Percentiles rank a stretch among this genome's conserved stretches.
Conservation (phyloP, 202 grass and related monocot genomes). For the Panicum virgatum region DNA sequence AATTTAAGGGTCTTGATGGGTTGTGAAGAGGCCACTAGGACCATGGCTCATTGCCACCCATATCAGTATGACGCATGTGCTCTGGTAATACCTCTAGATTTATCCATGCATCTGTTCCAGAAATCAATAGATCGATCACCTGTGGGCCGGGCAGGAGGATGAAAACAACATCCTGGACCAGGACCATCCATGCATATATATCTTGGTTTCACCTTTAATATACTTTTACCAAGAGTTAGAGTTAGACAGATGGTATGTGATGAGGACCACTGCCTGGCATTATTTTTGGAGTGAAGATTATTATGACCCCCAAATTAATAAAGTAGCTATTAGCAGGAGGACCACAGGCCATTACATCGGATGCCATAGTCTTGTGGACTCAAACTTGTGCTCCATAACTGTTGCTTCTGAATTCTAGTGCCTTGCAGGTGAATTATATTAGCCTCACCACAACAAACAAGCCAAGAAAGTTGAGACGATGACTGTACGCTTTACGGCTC, state of each 20-base stretch:
- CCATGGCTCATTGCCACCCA: too few species aligned
- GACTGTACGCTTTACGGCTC: slow-evolving; percentile 28
- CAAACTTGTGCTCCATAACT: too few species aligned
- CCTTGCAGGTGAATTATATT: slow-evolving; percentile 31
- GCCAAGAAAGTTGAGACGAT: neutral
- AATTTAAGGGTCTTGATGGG: too few species aligned
- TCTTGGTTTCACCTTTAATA: slow-evolving; percentile 31
- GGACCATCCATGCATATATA: neutral
- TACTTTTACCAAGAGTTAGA: slow-evolving; percentile 11
- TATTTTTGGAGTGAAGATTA: slow-evolving; percentile 13
- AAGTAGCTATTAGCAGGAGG: slow-evolving; percentile 40
- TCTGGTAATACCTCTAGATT: neutral
- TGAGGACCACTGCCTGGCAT: slow-evolving; percentile 18
- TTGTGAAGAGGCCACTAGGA: too few species aligned
- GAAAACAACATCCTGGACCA: slow-evolving; percentile 3
- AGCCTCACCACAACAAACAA: neutral
- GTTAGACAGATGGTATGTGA: neutral
- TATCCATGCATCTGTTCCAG: too few species aligned
- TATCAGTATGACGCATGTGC: neutral
- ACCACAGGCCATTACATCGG: slow-evolving; percentile 32
- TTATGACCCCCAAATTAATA: slow-evolving; percentile 22
- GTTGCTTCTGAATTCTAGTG: slow-evolving; percentile 16
- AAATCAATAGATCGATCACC: neutral
- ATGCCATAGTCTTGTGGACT: slow-evolving; percentile 25
- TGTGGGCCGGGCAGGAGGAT: neutral